A percentile compares a stretch with the other conserved stretches of the same genome.
Evolutionary conservation across 257 asterid species (phyloP).

Genomic region (Solanum corneliomulleri): DNA sequence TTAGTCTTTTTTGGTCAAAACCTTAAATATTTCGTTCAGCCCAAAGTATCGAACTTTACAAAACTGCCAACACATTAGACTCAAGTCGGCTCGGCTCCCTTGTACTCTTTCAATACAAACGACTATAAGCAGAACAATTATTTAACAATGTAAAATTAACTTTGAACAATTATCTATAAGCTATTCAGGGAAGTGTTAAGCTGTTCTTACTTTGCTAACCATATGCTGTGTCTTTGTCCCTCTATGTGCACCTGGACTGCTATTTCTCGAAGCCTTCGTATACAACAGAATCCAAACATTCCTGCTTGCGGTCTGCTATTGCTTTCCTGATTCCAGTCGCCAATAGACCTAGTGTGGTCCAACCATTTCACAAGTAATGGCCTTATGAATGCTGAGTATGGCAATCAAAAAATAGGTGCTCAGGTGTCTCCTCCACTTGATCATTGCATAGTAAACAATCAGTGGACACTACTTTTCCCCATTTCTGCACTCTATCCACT

Average conservation of each 20-base stretch:
- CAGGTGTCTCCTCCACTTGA: background rate
- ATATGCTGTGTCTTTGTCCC: background rate
- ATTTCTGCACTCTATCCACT: background rate
- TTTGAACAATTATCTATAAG: background rate
- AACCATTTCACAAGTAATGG: background rate
- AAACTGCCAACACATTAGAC: background rate
- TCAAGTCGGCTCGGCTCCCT: background rate
- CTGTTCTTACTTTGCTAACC: background rate
- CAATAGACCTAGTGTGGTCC: background rate
- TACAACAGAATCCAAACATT: background rate
- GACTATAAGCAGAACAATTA: background rate
- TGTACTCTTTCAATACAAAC: background rate
- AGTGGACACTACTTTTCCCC: background rate
- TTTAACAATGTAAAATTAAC: background rate
- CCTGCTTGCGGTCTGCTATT: background rate
- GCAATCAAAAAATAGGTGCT: background rate
- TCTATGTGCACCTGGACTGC: background rate
- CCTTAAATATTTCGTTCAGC: background rate
- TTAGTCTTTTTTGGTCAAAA: background rate
- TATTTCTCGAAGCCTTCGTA: background rate
- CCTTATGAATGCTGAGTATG: background rate
- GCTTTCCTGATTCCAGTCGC: background rate
- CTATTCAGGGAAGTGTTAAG: background rate
- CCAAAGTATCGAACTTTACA: background rate
- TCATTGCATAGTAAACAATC: background rate